These are phyloP conservation scores for Pseudogymnoascus sp. DNA, from an alignment of 2,329 filamentous ascomycete genomes.

Conservation along the genomic window DNA sequence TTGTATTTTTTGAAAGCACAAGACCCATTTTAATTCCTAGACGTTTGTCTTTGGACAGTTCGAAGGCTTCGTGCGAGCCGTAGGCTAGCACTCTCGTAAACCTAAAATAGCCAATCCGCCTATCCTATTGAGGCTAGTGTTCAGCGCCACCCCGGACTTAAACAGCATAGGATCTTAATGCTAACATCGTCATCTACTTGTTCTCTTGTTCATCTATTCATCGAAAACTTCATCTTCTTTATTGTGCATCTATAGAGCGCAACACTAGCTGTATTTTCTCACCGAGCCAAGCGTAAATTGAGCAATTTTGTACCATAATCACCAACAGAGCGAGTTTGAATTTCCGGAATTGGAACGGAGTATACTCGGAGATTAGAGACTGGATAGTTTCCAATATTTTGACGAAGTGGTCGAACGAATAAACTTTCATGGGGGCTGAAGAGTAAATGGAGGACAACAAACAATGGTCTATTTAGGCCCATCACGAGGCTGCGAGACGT, in stretches of 20 bases:
- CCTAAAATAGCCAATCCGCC: not conserved
- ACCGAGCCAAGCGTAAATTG: not conserved
- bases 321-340: not conserved
- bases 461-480: slow-evolving; percentile 16
- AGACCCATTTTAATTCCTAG: no score
- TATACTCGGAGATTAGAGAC: not conserved
- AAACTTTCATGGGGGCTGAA: not conserved
- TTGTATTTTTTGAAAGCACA: no score
- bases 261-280: not conserved
- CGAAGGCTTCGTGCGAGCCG: no score
- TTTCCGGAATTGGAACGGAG: not conserved
- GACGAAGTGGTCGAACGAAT: not conserved
- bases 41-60: no score
- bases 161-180: not conserved
- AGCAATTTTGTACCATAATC: not conserved
- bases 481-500: slow-evolving; percentile 20
- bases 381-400: not conserved
- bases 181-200: not conserved
- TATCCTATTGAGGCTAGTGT: not conserved
- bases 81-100: slow-evolving; percentile 8
- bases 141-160: not conserved
- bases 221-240: not conserved
- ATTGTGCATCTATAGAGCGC: not conserved
- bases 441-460: not conserved
- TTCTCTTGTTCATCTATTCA: not conserved